Evolutionary conservation across 2,329 filamentous ascomycete genomes (phyloP).

Genomic region (Xylaria multiplex): DNA sequence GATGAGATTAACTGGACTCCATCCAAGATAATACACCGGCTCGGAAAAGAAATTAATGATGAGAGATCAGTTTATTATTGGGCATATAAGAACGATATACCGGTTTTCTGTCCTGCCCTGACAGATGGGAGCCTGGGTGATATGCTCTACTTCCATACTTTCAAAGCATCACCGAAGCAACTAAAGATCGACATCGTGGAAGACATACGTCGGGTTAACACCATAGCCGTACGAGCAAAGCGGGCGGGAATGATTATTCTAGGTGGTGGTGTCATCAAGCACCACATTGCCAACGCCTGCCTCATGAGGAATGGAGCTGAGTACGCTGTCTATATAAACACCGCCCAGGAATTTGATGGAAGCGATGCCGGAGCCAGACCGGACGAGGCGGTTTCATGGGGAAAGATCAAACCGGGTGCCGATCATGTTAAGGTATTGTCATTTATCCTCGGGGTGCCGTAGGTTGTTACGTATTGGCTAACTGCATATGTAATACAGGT

Average conservation of each 20-base stretch:
- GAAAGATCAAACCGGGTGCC: constrained; percentile 91
- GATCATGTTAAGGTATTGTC: constrained; percentile 84
- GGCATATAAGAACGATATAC: constrained; percentile 96
- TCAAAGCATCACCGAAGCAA: constrained; percentile 83
- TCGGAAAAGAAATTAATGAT: constrained; percentile 94
- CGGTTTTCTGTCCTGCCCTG: constrained; percentile 94
- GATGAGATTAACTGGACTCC: constrained; percentile 90
- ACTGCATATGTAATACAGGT: constrained; percentile 55
- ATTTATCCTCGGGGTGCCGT: neutral
- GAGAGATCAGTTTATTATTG: constrained; percentile 94
- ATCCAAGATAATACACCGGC: constrained; percentile 86
- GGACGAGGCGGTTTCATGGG: constrained; percentile 98
- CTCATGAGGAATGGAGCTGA: constrained; percentile 98
- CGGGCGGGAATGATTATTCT: constrained; percentile 94
- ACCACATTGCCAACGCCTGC: constrained; percentile 97
- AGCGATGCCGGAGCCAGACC: constrained; percentile 95
- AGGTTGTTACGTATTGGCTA: constrained; percentile 30
- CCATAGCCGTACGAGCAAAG: constrained; percentile 86
- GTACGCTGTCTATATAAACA: constrained; percentile 97
- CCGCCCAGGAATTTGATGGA: constrained; percentile 95
- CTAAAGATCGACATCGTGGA: constrained; percentile 91
- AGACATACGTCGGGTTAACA: constrained; percentile 93
- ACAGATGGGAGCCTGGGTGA: constrained; percentile 96
- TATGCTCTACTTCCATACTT: constrained; percentile 99
- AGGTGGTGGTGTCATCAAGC: constrained; percentile 94